Evolutionary conservation across 1,284 basidiomycete species (phyloP).

Genomic region (Naganishia cerealis): DNA sequence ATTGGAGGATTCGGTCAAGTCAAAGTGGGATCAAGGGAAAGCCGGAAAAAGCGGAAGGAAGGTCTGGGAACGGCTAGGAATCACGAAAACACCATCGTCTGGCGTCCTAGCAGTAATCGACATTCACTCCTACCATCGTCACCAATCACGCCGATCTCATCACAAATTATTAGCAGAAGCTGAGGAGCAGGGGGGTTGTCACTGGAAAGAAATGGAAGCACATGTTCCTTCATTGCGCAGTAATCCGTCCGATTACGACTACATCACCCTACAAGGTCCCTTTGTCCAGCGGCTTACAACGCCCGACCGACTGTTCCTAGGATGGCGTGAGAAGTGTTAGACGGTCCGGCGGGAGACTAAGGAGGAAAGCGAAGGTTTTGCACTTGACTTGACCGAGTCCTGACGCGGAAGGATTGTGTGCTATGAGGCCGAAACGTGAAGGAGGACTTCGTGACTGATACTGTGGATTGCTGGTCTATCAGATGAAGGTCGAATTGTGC

Average conservation of each 20-base stretch:
- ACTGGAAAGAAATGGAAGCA: too few relatives aligned
- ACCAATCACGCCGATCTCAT: too few relatives aligned
- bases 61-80: neutral
- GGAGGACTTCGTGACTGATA: neutral
- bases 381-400: constrained; percentile 14
- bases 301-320: too few relatives aligned
- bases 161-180: too few relatives aligned
- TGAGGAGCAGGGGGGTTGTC: too few relatives aligned
- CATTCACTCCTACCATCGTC: too few relatives aligned
- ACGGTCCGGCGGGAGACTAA: neutral
- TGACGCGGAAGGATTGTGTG: neutral
- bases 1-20: constrained; percentile 5
- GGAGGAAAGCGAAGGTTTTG: neutral
- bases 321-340: too few relatives aligned
- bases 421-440: neutral
- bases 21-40: neutral
- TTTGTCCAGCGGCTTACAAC: too few relatives aligned
- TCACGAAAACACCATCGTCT: neutral
- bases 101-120: neutral
- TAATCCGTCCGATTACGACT: too few relatives aligned
- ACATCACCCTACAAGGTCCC: too few relatives aligned
- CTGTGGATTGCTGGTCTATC: neutral
- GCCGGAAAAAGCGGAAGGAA: neutral
- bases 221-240: too few relatives aligned
- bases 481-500: constrained; percentile 94